Percentiles rank a stretch among this genome's conserved stretches.
phyloP scores from a whole-genome alignment of 805 yeast genomes.

The Candida ponderosae region DNA sequence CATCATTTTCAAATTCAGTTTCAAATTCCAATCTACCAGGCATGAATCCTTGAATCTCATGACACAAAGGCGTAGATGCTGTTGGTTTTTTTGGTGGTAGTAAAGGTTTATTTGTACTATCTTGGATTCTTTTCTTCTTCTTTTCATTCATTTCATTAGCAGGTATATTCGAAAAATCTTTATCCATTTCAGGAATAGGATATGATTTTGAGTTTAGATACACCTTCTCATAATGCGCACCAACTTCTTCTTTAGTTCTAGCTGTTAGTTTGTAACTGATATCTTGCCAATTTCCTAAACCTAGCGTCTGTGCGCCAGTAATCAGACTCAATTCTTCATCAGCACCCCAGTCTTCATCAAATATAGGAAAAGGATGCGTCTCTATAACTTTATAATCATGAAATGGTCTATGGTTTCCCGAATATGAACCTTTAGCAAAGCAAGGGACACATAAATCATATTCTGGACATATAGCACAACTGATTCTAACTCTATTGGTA shows the following conservation, averaged over 20 bases:
- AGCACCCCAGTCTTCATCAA: constrained; percentile 93
- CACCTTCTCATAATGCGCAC: constrained; percentile 64
- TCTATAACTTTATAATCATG: constrained; percentile 91
- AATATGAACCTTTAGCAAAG: constrained; percentile 73
- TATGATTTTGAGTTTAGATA: constrained; percentile 66
- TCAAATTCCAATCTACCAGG: constrained; percentile 98
- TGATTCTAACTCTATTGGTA: constrained; percentile 81
- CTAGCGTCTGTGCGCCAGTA: constrained; percentile 87
- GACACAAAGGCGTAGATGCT: constrained; percentile 92
- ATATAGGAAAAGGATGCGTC: constrained; percentile 90
- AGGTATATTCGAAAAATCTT: constrained; percentile 51
- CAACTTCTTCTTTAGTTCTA: constrained; percentile 86
- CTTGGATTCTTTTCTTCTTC: constrained; percentile 67
- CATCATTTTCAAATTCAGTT: constrained; percentile 93
- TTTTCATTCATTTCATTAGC: constrained; percentile 62
- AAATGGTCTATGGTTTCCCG: constrained; percentile 87
- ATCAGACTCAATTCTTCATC: constrained; percentile 88
- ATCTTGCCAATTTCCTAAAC: constrained; percentile 97
- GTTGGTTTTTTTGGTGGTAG: constrained; percentile 86
- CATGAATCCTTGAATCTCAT: constrained; percentile 96
- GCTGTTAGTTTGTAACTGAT: constrained; percentile 95
- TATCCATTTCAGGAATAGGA: constrained; percentile 84
- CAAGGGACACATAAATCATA: constrained; percentile 98
- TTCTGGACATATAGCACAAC: constrained; percentile 89
- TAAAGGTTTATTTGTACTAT: constrained; percentile 60